These are phyloP conservation scores for Mycogone perniciosa DNA, from an alignment of 2,329 filamentous ascomycete genomes.

Conservation along the genomic window DNA sequence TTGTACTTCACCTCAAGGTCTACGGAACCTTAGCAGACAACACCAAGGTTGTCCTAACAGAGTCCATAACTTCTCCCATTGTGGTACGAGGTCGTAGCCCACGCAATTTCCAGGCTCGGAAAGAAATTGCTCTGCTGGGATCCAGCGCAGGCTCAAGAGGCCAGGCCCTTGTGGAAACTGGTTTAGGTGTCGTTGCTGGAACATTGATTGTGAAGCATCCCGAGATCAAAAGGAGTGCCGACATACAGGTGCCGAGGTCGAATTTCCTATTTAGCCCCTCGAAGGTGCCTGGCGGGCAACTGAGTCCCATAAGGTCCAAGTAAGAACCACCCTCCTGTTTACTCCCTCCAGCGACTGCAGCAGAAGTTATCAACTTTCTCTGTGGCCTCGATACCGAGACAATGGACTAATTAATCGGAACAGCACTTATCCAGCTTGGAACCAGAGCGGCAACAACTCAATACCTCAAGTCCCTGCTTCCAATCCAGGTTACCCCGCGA, in stretches of 20 bases:
- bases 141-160: constrained; percentile 70
- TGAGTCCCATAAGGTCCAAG: constrained; percentile 52
- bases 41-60: constrained; percentile 72
- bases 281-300: constrained; percentile 47
- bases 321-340: constrained; percentile 32
- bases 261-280: constrained; percentile 53
- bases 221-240: constrained; percentile 46
- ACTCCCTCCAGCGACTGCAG: background rate
- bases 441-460: constrained; percentile 36
- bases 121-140: constrained; percentile 82
- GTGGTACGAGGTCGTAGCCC: constrained; percentile 91
- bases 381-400: too few relatives aligned
- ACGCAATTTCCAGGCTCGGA: constrained; percentile 88
- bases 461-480: constrained; percentile 45
- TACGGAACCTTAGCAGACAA: constrained; percentile 77
- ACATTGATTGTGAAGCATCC: constrained; percentile 49
- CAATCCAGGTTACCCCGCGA: constrained; percentile 43
- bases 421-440: constrained; percentile 56
- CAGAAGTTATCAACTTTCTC: too few relatives aligned
- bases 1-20: constrained; percentile 82
- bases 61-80: constrained; percentile 82
- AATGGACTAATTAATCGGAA: constrained; percentile 20
- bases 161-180: constrained; percentile 63
- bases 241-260: constrained; percentile 50
- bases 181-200: constrained; percentile 54